Conservation (phyloP, 805 yeast species). For the Kregervanrija delftensis region DNA sequence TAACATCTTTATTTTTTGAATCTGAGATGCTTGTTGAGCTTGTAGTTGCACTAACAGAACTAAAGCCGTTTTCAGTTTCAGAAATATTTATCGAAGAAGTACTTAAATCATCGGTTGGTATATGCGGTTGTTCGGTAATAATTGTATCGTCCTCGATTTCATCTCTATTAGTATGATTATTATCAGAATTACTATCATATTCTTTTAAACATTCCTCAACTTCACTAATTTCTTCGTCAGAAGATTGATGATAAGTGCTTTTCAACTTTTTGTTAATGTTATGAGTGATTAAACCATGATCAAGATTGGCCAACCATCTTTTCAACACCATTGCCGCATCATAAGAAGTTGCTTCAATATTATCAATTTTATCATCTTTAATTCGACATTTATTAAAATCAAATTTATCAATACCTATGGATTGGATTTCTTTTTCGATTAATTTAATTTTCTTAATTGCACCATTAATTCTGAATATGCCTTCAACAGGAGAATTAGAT, state of each 20-base stretch:
- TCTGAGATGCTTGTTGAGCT: not conserved
- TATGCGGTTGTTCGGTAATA: no score
- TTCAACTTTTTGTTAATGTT: conserved; percentile 18
- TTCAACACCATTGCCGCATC: conserved; percentile 32
- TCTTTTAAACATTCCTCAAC: conserved; percentile 2
- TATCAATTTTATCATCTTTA: conserved; percentile 8
- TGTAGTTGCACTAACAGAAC: not conserved
- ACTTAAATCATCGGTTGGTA: not conserved
- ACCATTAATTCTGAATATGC: conserved; percentile 32
- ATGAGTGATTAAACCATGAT: conserved; percentile 24
- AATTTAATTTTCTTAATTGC: conserved; percentile 26
- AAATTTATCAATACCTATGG: conserved; percentile 15
- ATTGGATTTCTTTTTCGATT: conserved; percentile 22
- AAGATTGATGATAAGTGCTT: conserved; percentile 9
- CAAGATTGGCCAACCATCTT: conserved; percentile 28
- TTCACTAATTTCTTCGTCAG: conserved; percentile 3
- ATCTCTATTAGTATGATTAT: not conserved
- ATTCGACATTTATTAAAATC: conserved; percentile 12
- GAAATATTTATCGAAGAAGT: not conserved
- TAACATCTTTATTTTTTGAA: not conserved
- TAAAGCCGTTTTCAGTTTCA: not conserved
- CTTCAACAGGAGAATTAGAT: conserved; percentile 22
- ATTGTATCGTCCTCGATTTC: not conserved
- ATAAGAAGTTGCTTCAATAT: conserved; percentile 19
- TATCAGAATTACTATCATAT: not conserved